Evolutionary conservation across 495 filamentous ascomycete species (phyloP), one percentile per base, ranked within the genome.

Genomic region (Tuber umbilicatum): DNA sequence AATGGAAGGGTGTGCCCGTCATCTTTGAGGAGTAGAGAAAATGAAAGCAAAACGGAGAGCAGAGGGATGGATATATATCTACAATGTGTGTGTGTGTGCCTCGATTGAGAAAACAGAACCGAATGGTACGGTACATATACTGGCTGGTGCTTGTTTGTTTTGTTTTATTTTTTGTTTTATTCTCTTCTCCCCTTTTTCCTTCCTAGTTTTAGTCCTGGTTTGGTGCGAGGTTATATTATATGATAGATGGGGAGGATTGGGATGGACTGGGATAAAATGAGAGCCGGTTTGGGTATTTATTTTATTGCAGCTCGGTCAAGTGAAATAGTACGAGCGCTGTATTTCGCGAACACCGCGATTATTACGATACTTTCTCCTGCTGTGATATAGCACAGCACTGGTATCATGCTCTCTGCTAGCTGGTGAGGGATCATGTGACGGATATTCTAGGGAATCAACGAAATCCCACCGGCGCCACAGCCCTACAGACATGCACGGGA

Each of bases 1-100:
- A 84, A 37, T 98, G 93, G 93, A 84, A 84, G 16, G 89, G 89
- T 27, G 87, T 94, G 68, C 85, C 89, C 74, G 87, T 90, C 79
- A 88, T 98, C 69, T 96, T 97, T 84, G 85, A 89, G 70, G 38
- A 72, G 45, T 31, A 64, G 55, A 64, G 14, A 31, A 16, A 6
- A 17, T 3, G 12, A 60, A 60, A 31, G 1, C 6, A 21, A 6
- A 12, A 60, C 2, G 50, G 27, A 64, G 14, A 35, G 14, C 27
- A 19, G 31, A 64, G 27, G 55, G 27, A 17, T 64, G 55, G 27
- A 64, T 35, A 60, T 27, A 17, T 64, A 35, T 12, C 2, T 64
- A 14, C 6, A 16, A 12, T 16, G 21, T 5, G 23, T 7, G 55
- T 31, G 31, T 19, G 23, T n/a, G 55, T 16, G 31, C 16, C 50